phyloP scores from a whole-genome alignment of 106 monocot species.

The Chionographis japonica region DNA sequence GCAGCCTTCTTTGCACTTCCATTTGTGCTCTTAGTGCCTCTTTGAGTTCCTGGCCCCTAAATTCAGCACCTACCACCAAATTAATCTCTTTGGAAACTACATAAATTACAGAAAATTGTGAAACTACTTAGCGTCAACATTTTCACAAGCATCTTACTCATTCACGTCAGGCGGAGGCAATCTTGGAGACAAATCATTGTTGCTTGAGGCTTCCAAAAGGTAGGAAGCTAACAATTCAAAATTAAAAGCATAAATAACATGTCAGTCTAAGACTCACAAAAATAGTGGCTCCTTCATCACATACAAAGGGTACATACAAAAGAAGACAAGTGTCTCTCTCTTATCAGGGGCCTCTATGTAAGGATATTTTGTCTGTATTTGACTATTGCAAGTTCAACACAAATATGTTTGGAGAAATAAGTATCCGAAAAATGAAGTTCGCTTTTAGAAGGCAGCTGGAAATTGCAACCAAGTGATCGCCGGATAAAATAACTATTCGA shows the following conservation, averaged over 20 bases:
- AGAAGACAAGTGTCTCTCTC: too few relatives aligned
- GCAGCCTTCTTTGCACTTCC: conserved; percentile 41
- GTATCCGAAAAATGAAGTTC: too few relatives aligned
- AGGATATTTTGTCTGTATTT: background rate
- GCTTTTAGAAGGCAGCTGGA: too few relatives aligned
- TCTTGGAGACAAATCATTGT: conserved; percentile 22
- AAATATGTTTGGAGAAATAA: too few relatives aligned
- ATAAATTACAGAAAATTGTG: too few relatives aligned
- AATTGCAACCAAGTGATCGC: too few relatives aligned
- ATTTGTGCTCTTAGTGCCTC: conserved; percentile 48
- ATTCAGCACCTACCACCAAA: background rate
- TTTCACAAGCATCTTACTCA: conserved; percentile 22
- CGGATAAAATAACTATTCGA: too few relatives aligned
- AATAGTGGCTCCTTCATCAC: too few relatives aligned
- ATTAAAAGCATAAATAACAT: background rate
- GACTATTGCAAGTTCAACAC: too few relatives aligned
- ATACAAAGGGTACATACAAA: too few relatives aligned
- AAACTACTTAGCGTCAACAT: too few relatives aligned
- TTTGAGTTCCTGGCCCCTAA: conserved; percentile 46
- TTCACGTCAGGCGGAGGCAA: conserved; percentile 29
- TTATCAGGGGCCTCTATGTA: too few relatives aligned
- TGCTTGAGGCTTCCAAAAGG: conserved; percentile 28
- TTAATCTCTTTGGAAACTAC: background rate
- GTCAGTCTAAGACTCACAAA: background rate
- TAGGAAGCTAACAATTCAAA: conserved; percentile 17